Percentiles rank a stretch among this genome's conserved stretches.
These are phyloP conservation scores for Phytophthora syringae DNA, from an alignment of 352 stramenopile genomes.

Conservation along the genomic window DNA sequence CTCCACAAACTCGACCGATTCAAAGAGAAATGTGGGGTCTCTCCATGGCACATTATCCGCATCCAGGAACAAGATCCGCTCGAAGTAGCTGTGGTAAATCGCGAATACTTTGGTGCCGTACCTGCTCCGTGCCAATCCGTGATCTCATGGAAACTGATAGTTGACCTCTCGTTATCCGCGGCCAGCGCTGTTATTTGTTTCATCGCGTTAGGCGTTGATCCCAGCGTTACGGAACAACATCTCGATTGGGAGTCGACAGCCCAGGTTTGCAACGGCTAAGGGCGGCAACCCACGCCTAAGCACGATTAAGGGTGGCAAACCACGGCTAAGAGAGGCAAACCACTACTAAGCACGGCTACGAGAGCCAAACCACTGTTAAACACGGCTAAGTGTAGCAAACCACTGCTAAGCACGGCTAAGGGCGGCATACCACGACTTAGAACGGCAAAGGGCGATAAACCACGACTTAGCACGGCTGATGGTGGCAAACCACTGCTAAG, in stretches of 20 bases:
- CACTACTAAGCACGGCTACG: no score
- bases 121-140: conserved; percentile 30
- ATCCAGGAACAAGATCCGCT: conserved; percentile 62
- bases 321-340: no score
- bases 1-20: conserved; percentile 37
- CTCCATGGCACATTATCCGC: conserved; percentile 56
- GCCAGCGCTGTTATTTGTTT: conserved; percentile 26
- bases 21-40: conserved; percentile 65
- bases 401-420: no score
- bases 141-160: conserved; percentile 41
- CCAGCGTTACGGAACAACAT: conserved; percentile 53
- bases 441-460: no score
- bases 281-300: no score
- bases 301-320: no score
- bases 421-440: no score
- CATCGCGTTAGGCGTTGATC: conserved; percentile 31
- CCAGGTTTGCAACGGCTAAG: no score
- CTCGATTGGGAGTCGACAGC: conserved; percentile 58
- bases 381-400: no score
- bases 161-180: conserved; percentile 23
- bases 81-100: conserved; percentile 53
- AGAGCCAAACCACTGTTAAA: no score
- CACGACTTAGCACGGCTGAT: no score
- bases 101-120: conserved; percentile 61
- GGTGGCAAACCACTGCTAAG: no score